Percentiles rank a stretch among this genome's conserved stretches.
Evolutionary conservation across 805 yeast species (phyloP).

Genomic region (Candida chilensis): DNA sequence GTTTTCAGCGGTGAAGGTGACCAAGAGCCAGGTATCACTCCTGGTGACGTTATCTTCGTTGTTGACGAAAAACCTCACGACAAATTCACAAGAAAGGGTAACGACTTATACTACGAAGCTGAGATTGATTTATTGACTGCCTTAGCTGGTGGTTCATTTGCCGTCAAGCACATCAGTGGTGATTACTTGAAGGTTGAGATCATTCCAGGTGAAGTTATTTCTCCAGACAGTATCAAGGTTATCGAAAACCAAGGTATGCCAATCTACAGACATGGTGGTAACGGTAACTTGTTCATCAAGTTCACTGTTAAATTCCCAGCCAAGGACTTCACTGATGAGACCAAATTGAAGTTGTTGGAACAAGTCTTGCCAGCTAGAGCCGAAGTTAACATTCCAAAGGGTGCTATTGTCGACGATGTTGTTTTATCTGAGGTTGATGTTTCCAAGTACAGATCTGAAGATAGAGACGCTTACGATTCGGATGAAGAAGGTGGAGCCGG

Average conservation of each 20-base stretch:
- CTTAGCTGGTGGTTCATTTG: slow-evolving; percentile 90
- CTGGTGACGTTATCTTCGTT: slow-evolving; percentile 94
- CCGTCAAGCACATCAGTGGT: slow-evolving; percentile 84
- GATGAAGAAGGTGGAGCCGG: slow-evolving; percentile 33
- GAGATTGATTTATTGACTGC: slow-evolving; percentile 91
- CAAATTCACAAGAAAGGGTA: slow-evolving; percentile 77
- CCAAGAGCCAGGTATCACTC: slow-evolving; percentile 88
- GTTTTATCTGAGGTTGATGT: slow-evolving; percentile 63
- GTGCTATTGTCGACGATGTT: slow-evolving; percentile 75
- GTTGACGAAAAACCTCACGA: slow-evolving; percentile 86
- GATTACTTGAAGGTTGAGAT: slow-evolving; percentile 79
- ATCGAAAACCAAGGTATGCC: slow-evolving; percentile 98
- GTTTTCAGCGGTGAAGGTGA: slow-evolving; percentile 95
- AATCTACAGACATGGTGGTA: slow-evolving; percentile 75
- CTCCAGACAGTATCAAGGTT: slow-evolving; percentile 77
- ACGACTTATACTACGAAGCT: slow-evolving; percentile 77
- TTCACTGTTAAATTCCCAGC: slow-evolving; percentile 87
- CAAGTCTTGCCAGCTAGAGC: slow-evolving; percentile 72
- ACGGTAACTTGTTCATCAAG: slow-evolving; percentile 79
- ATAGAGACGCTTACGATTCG: slow-evolving; percentile 30
- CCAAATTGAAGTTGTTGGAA: slow-evolving; percentile 65
- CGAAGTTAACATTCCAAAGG: slow-evolving; percentile 51
- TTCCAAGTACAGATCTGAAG: slow-evolving; percentile 38
- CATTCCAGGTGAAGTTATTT: slow-evolving; percentile 86
- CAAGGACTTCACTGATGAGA: slow-evolving; percentile 65